Base-by-base conservation (phyloP, 108 stramenopile genomes). In the Craspedostauros australis region DNA sequence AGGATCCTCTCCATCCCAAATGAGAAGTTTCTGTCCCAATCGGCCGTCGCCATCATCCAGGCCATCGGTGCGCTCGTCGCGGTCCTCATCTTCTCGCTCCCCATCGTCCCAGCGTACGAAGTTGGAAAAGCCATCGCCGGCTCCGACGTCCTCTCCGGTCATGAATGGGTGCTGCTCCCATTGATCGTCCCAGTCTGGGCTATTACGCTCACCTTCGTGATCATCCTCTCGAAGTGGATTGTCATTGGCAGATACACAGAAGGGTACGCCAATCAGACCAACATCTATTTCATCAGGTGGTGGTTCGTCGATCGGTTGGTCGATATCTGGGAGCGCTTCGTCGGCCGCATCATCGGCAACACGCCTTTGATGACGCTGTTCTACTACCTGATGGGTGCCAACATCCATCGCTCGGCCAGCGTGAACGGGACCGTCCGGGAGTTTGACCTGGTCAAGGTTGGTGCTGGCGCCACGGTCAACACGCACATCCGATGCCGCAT, bases 201-300 rank as follows among this genome's bases (percentile, higher is more conserved):
- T 30, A 18, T 40, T 16, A 16, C 50, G 5, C 12, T n/a, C n/a
- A n/a, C n/a, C n/a, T n/a, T n/a, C n/a, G n/a, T 32, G n/a, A 4
- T 12, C 4, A n/a, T 37, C 16, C 34, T 52, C 9, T 5, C 5
- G 5, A 52, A 52, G 32, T 52, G 50, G 50, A 43, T 52, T 37
- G 5, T 52, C 5, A 52, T 52, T 37, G 28, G 50, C 19, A 52
- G 32, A 33, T 52, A 52, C 50, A 37, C 16, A 6, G 50, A 34
- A 37, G 32, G 32, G 15, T 12, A 21, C 16, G 50, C 37, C 4
- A 5, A 16, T 5, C 18, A 4, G 19, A 30, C 30, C 15, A 21
- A 15, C 14, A 4, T 52, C 5, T 3, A 16, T 36, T 52, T 21
- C 22, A 3, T 40, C 14, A 30, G 22, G 15, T 52, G 50, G 50